Evolutionary conservation across 2,329 filamentous ascomycete species (phyloP).

Genomic region (Scedosporium minutisporum): DNA sequence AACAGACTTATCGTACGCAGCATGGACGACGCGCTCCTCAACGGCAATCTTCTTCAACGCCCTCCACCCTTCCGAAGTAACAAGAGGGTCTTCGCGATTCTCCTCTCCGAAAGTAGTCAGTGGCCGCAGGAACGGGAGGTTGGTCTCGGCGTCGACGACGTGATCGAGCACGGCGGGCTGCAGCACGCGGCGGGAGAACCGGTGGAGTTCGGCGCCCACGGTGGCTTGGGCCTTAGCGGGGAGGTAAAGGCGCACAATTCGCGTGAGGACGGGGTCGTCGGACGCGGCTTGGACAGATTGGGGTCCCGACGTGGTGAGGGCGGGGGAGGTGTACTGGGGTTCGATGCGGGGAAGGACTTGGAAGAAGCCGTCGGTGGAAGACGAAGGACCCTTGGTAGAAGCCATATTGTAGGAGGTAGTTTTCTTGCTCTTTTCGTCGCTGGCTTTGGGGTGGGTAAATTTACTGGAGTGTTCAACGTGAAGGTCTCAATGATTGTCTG

Average conservation of each 20-base stretch:
- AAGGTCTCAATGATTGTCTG: too few relatives aligned
- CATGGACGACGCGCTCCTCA: slow-evolving; percentile 8
- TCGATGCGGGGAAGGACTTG: slow-evolving; percentile 8
- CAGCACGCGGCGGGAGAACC: slow-evolving; percentile 9
- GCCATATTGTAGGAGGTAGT: neutral
- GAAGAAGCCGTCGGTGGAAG: slow-evolving; percentile 12
- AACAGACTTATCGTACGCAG: slow-evolving; percentile 6
- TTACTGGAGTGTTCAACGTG: too few relatives aligned
- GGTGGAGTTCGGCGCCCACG: slow-evolving; percentile 8
- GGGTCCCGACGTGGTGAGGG: neutral
- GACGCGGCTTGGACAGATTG: too few relatives aligned
- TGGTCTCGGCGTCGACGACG: slow-evolving; percentile 10
- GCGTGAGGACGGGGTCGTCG: too few relatives aligned
- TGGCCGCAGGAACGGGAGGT: slow-evolving; percentile 8
- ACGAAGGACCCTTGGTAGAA: slow-evolving; percentile 3
- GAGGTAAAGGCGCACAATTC: too few relatives aligned
- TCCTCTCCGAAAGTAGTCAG: slow-evolving; percentile 11
- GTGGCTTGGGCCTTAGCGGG: neutral
- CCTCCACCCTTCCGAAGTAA: slow-evolving; percentile 10
- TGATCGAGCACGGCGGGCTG: slow-evolving; percentile 8
- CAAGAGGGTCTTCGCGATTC: slow-evolving; percentile 11
- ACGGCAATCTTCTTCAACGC: slow-evolving; percentile 10
- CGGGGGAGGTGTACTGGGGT: slow-evolving; percentile 8
- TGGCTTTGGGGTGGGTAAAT: too few relatives aligned
- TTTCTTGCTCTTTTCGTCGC: too few relatives aligned